phyloP scores from a whole-genome alignment of 2,329 filamentous ascomycete species.

The Ascochyta fabae region DNA sequence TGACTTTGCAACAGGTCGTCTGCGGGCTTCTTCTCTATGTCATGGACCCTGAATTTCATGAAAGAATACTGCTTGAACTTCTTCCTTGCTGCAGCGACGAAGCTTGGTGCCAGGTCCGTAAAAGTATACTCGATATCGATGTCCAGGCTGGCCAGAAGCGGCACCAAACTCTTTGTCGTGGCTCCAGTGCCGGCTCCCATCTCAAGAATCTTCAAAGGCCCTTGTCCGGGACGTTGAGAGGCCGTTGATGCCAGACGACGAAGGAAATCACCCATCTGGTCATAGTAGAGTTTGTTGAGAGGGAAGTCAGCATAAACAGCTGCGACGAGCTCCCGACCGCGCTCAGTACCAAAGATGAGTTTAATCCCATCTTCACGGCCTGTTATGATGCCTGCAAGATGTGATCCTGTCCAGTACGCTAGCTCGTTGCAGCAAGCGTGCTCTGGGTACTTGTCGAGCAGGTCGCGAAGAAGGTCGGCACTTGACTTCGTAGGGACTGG shows the following conservation, averaged over 20 bases:
- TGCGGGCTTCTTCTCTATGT: slow-evolving; percentile 43
- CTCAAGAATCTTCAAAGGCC: slow-evolving; percentile 42
- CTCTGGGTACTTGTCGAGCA: slow-evolving; percentile 40
- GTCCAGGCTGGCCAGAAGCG: slow-evolving; percentile 31
- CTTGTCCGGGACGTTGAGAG: neutral
- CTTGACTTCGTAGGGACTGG: neutral
- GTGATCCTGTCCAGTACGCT: slow-evolving; percentile 38
- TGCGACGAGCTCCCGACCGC: slow-evolving; percentile 2
- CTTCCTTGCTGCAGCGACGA: slow-evolving; percentile 45
- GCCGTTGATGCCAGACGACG: too few species aligned
- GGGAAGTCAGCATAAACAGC: slow-evolving; percentile 5
- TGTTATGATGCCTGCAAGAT: slow-evolving; percentile 46
- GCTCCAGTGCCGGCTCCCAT: slow-evolving; percentile 51
- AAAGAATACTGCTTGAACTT: slow-evolving; percentile 40
- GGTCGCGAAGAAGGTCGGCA: slow-evolving; percentile 28
- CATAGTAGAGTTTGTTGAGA: slow-evolving; percentile 13
- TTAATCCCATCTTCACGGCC: slow-evolving; percentile 48
- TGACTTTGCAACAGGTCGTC: slow-evolving; percentile 7
- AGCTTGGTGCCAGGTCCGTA: slow-evolving; percentile 47
- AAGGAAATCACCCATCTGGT: slow-evolving; percentile 26
- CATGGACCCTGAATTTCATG: slow-evolving; percentile 39
- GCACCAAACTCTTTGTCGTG: slow-evolving; percentile 43
- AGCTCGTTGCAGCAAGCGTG: slow-evolving; percentile 44
- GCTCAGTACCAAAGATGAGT: slow-evolving; percentile 48
- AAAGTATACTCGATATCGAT: slow-evolving; percentile 50